Percentiles rank a stretch among this genome's conserved stretches.
Evolutionary conservation across 148 eudicot species (phyloP).

Genomic region (Cornus florida): DNA sequence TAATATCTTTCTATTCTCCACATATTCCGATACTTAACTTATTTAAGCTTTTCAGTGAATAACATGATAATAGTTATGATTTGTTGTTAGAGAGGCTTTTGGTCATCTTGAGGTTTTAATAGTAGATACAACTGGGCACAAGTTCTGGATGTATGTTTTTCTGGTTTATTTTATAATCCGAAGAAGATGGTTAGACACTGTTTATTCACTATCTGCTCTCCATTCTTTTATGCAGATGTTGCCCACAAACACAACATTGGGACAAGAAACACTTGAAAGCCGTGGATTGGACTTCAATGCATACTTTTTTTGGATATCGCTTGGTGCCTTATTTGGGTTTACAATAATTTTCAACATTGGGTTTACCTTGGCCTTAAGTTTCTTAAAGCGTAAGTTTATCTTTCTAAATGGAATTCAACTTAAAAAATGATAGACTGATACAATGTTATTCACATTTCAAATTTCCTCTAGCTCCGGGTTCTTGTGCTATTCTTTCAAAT

Average conservation of each 20-base stretch:
- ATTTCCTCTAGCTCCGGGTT: conserved; percentile 53
- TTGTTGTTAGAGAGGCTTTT: no score
- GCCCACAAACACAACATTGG: conserved; percentile 56
- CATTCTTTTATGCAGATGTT: conserved; percentile 26
- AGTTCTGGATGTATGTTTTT: no score
- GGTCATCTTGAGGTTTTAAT: no score
- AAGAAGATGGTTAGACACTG: not conserved
- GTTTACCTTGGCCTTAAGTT: conserved; percentile 59
- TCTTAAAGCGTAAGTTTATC: conserved; percentile 56
- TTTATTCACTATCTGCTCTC: not conserved
- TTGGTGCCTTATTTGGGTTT: conserved; percentile 62
- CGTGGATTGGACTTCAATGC: conserved; percentile 55
- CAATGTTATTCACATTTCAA: not conserved
- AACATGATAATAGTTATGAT: no score
- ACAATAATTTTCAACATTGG: conserved; percentile 50
- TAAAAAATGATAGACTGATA: not conserved
- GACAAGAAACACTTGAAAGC: conserved; percentile 50
- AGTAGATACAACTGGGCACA: no score
- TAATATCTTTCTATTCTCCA: no score
- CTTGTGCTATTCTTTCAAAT: conserved; percentile 62
- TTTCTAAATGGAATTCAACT: not conserved
- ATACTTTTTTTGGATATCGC: conserved; percentile 55
- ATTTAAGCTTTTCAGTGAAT: no score
- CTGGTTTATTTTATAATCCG: not conserved
- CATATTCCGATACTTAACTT: no score